Evolutionary conservation across 345 rosid species (phyloP), one percentile per base, ranked within the genome.

Genomic region (Pistacia atlantica): DNA sequence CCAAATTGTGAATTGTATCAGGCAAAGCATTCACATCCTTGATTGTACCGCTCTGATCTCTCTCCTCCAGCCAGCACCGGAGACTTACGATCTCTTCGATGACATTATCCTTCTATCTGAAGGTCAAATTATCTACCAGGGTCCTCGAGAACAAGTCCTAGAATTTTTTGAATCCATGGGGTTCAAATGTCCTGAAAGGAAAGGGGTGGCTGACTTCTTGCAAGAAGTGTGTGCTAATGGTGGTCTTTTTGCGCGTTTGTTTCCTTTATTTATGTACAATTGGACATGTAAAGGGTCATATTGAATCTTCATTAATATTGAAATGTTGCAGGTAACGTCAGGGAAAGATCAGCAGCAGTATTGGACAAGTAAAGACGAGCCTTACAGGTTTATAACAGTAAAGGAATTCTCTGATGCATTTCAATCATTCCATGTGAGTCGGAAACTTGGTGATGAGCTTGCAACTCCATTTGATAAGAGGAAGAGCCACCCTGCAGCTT

Each of bases 331-430:
- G 97, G 91, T 93, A 72, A 89, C 94, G 20, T 93, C 97, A 0
- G 87, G 31, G 75, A 92, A 92, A 71, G 97, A 92, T 79, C 95
- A 92, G 65, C 64, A 78, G 69, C 93, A 89, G 76, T 92, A 92
- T 67, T 86, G 93, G 95, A 84, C 74, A 49, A 66, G 54, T 33
- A 75, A 35, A 83, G 87, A 88, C 7, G 71, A 83, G 35, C 90
- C 87, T 18, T 90, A 92, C 79, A 71, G 79, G 61, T 91, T 81
- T 67, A 71, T 92, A 22, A 69, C 84, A 1, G 90, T 75, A 25
- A 77, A 70, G 20, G 82, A 87, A 73, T 91, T 93, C 20, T 78
- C 79, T 7, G 89, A 86, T 78, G 92, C 91, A 14, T 93, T 84
- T 67, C 82, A 73, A 59, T 80, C 80, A 5, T 83, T 83, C 71